These are phyloP conservation scores for Hypoxylon sp. DNA, from an alignment of 2,329 filamentous ascomycete genomes.

Conservation along the genomic window DNA sequence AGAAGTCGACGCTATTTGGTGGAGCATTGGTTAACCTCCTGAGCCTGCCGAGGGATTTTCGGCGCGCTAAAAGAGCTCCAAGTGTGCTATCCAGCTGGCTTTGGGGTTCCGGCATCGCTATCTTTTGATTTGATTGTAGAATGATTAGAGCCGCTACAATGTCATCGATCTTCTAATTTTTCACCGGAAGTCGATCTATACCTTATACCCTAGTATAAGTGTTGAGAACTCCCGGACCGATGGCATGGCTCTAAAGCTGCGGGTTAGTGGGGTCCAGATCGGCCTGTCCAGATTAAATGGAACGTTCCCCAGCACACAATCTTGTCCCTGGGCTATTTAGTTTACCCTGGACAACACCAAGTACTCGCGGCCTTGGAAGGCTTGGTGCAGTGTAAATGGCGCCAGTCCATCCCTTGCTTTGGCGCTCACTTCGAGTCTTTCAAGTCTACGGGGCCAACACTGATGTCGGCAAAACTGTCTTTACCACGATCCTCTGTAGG, in stretches of 20 bases:
- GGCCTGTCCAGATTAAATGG: constrained; percentile 25
- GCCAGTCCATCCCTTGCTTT: constrained; percentile 72
- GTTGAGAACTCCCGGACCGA: constrained; percentile 23
- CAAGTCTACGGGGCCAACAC: constrained; percentile 89
- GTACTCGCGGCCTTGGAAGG: constrained; percentile 2
- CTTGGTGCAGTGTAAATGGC: constrained; percentile 51
- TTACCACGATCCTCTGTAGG: constrained; percentile 79
- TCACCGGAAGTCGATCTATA: constrained; percentile 7
- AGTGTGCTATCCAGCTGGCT: constrained; percentile 44
- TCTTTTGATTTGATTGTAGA: constrained; percentile 1
- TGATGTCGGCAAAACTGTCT: constrained; percentile 85
- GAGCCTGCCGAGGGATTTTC: constrained; percentile 54
- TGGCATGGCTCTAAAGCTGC: constrained; percentile 29
- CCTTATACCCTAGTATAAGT: constrained; percentile 4
- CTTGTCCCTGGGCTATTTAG: background rate
- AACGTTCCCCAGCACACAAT: constrained; percentile 31
- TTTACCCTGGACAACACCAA: constrained; percentile 8
- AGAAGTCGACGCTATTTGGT: constrained; percentile 79
- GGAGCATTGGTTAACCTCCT: constrained; percentile 70
- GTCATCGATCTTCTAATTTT: constrained; percentile 11
- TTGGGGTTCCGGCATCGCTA: constrained; percentile 28
- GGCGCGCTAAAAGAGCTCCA: constrained; percentile 41
- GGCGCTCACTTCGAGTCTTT: constrained; percentile 75
- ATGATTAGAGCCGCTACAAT: constrained; percentile 1
- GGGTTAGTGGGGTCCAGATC: constrained; percentile 34